Base-by-base conservation (phyloP, 495 filamentous ascomycete genomes). In the Peziza echinospora region DNA sequence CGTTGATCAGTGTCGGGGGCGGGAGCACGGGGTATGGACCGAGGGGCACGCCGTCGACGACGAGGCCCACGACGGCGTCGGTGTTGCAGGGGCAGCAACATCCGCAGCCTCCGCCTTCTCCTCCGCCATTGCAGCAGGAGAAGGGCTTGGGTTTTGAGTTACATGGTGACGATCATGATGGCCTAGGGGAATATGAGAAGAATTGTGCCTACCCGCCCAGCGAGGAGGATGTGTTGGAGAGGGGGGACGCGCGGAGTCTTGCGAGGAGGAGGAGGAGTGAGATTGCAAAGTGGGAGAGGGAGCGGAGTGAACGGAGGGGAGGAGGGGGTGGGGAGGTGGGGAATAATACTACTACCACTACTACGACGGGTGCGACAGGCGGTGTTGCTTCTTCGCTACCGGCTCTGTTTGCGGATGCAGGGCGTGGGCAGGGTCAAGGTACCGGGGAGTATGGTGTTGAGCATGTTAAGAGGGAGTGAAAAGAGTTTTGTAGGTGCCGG, bases 1-100 rank as follows among this genome's bases (percentile, higher is more conserved):
- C 78, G 0, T 84, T 91, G 77, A 78, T 85, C 66, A 79, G 77
- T 53, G 78, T 80, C 5, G 80, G 84, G 21, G 84, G 82, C 2
- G 70, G 48, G 76, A 73, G 62, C 77, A 73, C 0, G 62, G 68
- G 49, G 30, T 17, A 17, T 11, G 30, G 3, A 17, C 13, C 30
- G 30, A 37, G 19, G 30, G 30, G 19, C 6, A 37, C 3, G 30
- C 13, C 3, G 30, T 13, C 6, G 30, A 5, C 3, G 6, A 37
- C 5, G 5, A 37, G n/a, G n/a, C n/a, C n/a, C n/a, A n/a, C n/a
- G n/a, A n/a, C n/a, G 58, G 53, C 25, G 45, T 58, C 5, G 53
- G 56, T 44, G 59, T 21, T 47, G 46, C 1, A 44, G 44, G 23
- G 42, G 47, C n/a, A 47, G 41, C 49, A 56, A 47, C 45, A 52